Base-by-base conservation (phyloP, 768 basidiomycete species). In the Mycena crocata region DNA sequence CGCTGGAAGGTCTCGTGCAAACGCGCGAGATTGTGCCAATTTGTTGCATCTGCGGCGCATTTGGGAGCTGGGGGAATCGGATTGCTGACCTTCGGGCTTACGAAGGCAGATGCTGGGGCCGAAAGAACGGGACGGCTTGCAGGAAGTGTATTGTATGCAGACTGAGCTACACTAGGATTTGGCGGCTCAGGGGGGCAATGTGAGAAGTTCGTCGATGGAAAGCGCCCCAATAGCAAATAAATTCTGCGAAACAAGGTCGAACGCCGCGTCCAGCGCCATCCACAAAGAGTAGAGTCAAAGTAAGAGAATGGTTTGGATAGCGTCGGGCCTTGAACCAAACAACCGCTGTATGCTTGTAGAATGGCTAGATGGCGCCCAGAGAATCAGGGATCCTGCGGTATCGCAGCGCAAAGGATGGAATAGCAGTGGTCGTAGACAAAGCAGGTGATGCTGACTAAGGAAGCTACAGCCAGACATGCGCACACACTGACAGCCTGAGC, bases 1-100 rank as follows among this genome's bases (percentile, higher is more conserved):
- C 77, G 79, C 39, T 83, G 82, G 61, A 82, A 83, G 1, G 81
- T 74, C 32, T 84, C 78, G 30, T 85, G 81, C 34, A 88, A 74
- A 8, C 77, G 75, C 1, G 76, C 67, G 31, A 86, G 67, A 7
- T 75, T 59, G 39, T 42, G 51, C 23, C n/a, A n/a, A n/a, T n/a
- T n/a, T n/a, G 51, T 17, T 13, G 28, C n/a, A 14, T 52, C 51
- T 21, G 51, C 1, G 4, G 51, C 34, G n/a, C 10, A 5, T 26
- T 23, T 23, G 8, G 8, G 6, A 3, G 51, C 14, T 17, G 51
- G 34, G n/a, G 51, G 23, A 30, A 40, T n/a, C n/a, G 54, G 14
- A 28, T n/a, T 2, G 40, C n/a, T n/a, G n/a, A n/a, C n/a, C 28
- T 40, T 56, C 39, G 54, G 26, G 40, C 23, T 40, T 24, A 26